phyloP scores from a whole-genome alignment of 2,329 filamentous ascomycete genomes.

The Corynespora cassiicola region DNA sequence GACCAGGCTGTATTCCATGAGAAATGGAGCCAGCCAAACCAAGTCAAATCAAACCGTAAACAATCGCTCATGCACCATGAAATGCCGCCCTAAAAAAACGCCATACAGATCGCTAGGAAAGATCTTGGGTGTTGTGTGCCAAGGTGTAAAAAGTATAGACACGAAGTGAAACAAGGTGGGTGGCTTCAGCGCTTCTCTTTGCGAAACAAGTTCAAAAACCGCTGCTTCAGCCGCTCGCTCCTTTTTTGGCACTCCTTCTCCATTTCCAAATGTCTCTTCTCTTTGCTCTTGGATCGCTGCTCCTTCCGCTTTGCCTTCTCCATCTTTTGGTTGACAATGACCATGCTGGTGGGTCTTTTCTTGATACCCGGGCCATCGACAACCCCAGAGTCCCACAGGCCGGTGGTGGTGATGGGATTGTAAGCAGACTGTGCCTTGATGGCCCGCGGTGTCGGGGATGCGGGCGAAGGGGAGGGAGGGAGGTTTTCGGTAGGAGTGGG shows the following conservation, averaged over 20 bases:
- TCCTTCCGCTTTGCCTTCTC: constrained; percentile 35
- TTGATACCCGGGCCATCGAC: constrained; percentile 31
- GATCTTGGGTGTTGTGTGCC: too few relatives aligned
- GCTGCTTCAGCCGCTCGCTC: constrained; percentile 12
- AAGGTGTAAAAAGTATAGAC: too few relatives aligned
- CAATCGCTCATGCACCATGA: too few relatives aligned
- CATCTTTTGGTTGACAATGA: constrained; percentile 40
- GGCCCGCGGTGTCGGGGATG: constrained; percentile 17
- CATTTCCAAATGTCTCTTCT: constrained; percentile 15
- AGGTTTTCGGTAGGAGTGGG: constrained; percentile 19
- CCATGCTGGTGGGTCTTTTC: constrained; percentile 39
- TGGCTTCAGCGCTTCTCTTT: too few relatives aligned
- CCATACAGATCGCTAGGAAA: too few relatives aligned
- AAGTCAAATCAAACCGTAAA: too few relatives aligned
- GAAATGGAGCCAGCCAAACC: too few relatives aligned
- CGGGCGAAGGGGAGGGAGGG: constrained; percentile 20
- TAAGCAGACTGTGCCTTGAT: constrained; percentile 38
- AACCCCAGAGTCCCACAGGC: constrained; percentile 45
- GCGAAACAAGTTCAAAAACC: constrained; percentile 3
- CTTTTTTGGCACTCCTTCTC: constrained; percentile 13
- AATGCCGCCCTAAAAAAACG: too few relatives aligned
- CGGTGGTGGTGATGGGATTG: constrained; percentile 40
- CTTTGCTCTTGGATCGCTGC: constrained; percentile 32
- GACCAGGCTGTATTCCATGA: too few relatives aligned
- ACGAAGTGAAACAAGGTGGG: too few relatives aligned